Evolutionary conservation across 768 basidiomycete genomes (phyloP).

Genomic region (Podaxis sp.): DNA sequence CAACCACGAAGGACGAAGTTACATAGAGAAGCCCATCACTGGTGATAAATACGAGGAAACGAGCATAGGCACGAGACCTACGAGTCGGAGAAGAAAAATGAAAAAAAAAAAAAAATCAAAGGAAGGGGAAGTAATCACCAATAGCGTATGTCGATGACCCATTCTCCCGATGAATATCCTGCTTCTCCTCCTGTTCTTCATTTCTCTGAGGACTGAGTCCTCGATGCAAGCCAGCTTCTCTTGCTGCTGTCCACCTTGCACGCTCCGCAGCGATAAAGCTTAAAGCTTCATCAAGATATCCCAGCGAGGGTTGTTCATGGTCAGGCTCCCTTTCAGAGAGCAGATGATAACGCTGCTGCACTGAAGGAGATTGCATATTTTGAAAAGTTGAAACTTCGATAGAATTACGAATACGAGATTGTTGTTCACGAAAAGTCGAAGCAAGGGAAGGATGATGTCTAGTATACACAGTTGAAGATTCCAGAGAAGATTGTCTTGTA

Average conservation of each 20-base stretch:
- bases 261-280: conserved; percentile 74
- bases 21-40: background rate
- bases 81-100: background rate
- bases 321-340: conserved; percentile 13
- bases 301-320: conserved; percentile 57
- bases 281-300: conserved; percentile 67
- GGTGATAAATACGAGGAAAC: background rate
- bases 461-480: background rate
- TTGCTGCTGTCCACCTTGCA: conserved; percentile 49
- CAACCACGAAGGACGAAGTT: background rate
- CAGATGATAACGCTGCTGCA: background rate
- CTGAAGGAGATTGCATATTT: background rate
- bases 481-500: conserved; percentile 2
- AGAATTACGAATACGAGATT: background rate
- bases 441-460: background rate
- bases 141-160: conserved; percentile 1
- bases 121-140: conserved; percentile 11
- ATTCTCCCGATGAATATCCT: background rate
- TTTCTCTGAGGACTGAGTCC: background rate
- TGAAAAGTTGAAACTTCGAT: background rate
- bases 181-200: background rate
- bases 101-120: background rate
- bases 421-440: conserved; percentile 2
- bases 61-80: background rate
- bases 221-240: conserved; percentile 25